Evolutionary conservation across 768 basidiomycete genomes (phyloP), one percentile per base, ranked within the genome.

Genomic region (Pleurotus tuber-regium): DNA sequence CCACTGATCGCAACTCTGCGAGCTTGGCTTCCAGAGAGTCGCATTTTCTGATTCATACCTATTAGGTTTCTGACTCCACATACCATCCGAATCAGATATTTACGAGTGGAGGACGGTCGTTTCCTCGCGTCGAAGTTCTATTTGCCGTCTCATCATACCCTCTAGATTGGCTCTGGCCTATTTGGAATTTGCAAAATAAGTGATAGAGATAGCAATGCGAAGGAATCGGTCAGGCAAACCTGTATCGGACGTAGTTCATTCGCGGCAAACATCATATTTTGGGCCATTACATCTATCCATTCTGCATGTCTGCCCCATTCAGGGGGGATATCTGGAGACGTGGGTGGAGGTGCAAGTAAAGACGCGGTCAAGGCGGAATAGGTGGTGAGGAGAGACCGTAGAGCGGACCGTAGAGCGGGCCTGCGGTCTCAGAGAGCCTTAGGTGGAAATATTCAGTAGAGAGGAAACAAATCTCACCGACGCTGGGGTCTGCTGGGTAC

Each of bases 201-300:
- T 41, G 50, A 25, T 42, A 42, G 30, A 43, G 23, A 21, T 53
- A 24, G 14, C n/a, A 44, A 44, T n/a, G 16, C 18, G 24, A 54
- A 31, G 43, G 28, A n/a, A 24, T 4, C 21, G 31, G 38, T 38
- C 28, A 39, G 12, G 40, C 50, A 36, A 56, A 85, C 91, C 78
- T 95, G 92, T 4, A 93, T 87, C 1, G 92, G 92, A 21, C 93
- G 81, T 44, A 95, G 69, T 59, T 93, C 92, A 61, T 96, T 96
- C 30, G 89, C 89, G 14, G 89, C 88, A 11, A 86, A 89, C 82
- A 94, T 90, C 51, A 96, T 77, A 64, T 95, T 96, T 65, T 91
- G 87, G 5, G 83, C 83, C 48, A 92, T 78, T 1, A 89, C 73
- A 9, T 78, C 83, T 47, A 94, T 86, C 87, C 92, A 92, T 61